Conservation (phyloP, 2,329 filamentous ascomycete species). For the Fusarium sublunatum region DNA sequence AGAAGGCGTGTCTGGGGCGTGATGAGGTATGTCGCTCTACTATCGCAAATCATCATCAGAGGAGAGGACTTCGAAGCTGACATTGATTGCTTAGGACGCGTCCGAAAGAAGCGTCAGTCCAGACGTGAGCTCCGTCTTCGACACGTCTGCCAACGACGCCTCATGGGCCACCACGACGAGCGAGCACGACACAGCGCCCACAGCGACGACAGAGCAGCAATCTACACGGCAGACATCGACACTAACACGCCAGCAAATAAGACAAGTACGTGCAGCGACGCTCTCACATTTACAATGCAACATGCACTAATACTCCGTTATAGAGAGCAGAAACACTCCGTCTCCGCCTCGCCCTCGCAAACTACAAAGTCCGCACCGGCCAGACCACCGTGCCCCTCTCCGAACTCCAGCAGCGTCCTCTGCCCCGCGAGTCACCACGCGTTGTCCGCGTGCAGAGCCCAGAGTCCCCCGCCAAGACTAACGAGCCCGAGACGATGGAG, state of each 20-base stretch:
- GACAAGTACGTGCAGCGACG: slow-evolving; percentile 55
- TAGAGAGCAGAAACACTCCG: slow-evolving; percentile 74
- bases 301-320: slow-evolving; percentile 11
- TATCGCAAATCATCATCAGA: not conserved
- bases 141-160: slow-evolving; percentile 59
- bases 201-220: slow-evolving; percentile 23
- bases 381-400: slow-evolving; percentile 75
- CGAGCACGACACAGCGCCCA: slow-evolving; percentile 56
- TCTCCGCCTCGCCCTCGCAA: slow-evolving; percentile 75
- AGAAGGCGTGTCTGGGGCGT: slow-evolving; percentile 51
- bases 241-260: slow-evolving; percentile 64
- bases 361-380: slow-evolving; percentile 80
- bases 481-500: slow-evolving; percentile 8
- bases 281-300: not conserved
- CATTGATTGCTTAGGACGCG: slow-evolving; percentile 35
- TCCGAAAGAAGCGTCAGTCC: slow-evolving; percentile 52
- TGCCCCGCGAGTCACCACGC: slow-evolving; percentile 39
- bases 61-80: slow-evolving; percentile 6
- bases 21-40: slow-evolving; percentile 45
- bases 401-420: slow-evolving; percentile 60
- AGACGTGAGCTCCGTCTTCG: slow-evolving; percentile 62
- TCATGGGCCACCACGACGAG: slow-evolving; percentile 62
- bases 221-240: slow-evolving; percentile 14
- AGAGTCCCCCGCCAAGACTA: slow-evolving; percentile 7
- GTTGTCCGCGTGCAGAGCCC: slow-evolving; percentile 45